Conservation (phyloP, 2,329 filamentous ascomycete genomes). For the Fusarium sp. region DNA sequence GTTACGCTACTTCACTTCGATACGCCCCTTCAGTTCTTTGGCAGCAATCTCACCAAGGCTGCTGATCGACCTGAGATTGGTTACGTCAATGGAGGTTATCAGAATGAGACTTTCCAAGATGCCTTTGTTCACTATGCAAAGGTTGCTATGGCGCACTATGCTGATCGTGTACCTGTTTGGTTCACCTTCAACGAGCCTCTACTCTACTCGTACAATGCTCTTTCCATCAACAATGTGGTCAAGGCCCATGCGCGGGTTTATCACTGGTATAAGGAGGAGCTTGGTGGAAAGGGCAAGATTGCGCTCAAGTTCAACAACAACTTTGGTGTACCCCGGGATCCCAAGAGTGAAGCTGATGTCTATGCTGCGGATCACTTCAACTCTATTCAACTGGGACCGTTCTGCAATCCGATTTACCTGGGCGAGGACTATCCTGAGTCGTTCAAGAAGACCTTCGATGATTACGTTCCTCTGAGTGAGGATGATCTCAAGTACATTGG, state of each 20-base stretch:
- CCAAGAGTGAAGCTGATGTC: constrained; percentile 52
- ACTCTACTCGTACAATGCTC: constrained; percentile 52
- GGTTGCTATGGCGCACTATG: constrained; percentile 61
- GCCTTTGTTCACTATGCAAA: constrained; percentile 64
- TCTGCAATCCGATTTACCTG: constrained; percentile 63
- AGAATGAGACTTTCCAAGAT: constrained; percentile 58
- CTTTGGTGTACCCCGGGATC: constrained; percentile 59
- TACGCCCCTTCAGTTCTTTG: constrained; percentile 55
- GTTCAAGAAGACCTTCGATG: constrained; percentile 55
- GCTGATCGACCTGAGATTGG: constrained; percentile 45
- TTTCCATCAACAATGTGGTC: constrained; percentile 53
- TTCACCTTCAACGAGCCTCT: constrained; percentile 65
- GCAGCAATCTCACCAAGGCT: constrained; percentile 44
- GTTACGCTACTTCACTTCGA: constrained; percentile 63
- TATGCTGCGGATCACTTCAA: constrained; percentile 58
- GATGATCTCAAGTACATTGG: constrained; percentile 60
- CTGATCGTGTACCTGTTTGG: constrained; percentile 61
- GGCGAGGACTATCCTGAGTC: constrained; percentile 60
- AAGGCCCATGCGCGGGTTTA: constrained; percentile 61
- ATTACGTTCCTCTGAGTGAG: constrained; percentile 57
- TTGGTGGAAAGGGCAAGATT: constrained; percentile 61
- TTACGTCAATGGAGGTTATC: constrained; percentile 54
- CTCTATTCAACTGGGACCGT: constrained; percentile 58
- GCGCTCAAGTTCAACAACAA: constrained; percentile 61
- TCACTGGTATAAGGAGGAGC: constrained; percentile 64